A percentile compares a stretch with the other conserved stretches of the same genome.
Evolutionary conservation across 495 filamentous ascomycete species (phyloP).

Genomic region (Pyrenopolyporus hunteri): DNA sequence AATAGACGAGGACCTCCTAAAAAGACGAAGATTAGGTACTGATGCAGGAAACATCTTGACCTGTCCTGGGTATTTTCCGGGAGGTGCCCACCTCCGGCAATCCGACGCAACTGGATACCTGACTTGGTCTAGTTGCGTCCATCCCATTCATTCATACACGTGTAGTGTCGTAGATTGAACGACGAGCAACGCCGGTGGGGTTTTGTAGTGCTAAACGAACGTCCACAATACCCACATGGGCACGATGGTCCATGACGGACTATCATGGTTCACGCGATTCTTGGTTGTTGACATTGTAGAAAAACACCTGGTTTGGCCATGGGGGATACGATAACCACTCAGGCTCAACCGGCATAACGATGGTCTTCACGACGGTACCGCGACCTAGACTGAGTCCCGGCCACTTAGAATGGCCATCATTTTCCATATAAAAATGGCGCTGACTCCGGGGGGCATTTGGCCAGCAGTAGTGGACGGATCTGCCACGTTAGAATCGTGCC

Average conservation of each 20-base stretch:
- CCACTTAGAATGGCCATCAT: not conserved
- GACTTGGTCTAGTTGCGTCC: constrained; percentile 26
- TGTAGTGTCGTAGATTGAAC: constrained; percentile 29
- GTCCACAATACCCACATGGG: constrained; percentile 14
- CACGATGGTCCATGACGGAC: not conserved
- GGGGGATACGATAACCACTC: constrained; percentile 5
- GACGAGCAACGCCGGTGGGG: constrained; percentile 23
- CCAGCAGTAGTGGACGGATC: constrained; percentile 4
- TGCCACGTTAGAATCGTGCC: constrained; percentile 30
- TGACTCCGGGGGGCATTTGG: constrained; percentile 7
- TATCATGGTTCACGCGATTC: constrained; percentile 3
- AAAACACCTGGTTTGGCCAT: constrained; percentile 12
- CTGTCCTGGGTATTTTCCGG: constrained; percentile 18
- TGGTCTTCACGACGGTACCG: constrained; percentile 1
- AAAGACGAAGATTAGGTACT: constrained; percentile 27
- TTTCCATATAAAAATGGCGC: constrained; percentile 1
- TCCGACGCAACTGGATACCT: constrained; percentile 27
- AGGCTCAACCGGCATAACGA: constrained; percentile 4
- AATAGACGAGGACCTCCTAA: constrained; percentile 17
- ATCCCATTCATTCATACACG: constrained; percentile 27
- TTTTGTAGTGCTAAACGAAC: constrained; percentile 7
- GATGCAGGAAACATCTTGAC: constrained; percentile 31
- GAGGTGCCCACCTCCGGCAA: constrained; percentile 6
- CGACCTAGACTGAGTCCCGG: not conserved
- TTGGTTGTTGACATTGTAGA: constrained; percentile 10